Evolutionary conservation across 129 eudicot species (phyloP).

Genomic region (Flaveria robusta): DNA sequence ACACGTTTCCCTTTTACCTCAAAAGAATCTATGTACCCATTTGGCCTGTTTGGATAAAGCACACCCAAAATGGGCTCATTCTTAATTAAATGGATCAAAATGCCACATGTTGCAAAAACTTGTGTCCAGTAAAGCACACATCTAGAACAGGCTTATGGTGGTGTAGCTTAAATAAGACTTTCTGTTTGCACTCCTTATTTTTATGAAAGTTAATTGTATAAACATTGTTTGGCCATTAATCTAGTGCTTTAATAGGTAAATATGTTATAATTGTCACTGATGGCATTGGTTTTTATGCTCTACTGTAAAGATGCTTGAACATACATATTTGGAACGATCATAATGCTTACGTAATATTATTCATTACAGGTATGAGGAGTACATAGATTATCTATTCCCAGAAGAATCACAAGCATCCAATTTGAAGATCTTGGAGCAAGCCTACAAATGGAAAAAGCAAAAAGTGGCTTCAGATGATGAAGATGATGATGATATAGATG

Average conservation of each 20-base stretch:
- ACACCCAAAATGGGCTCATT: neutral
- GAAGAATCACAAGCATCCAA: constrained; percentile 75
- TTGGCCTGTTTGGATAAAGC: neutral
- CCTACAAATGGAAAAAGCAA: constrained; percentile 85
- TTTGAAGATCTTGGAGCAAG: constrained; percentile 74
- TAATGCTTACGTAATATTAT: neutral
- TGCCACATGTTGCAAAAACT: neutral
- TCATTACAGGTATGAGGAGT: constrained; percentile 78
- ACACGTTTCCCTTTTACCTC: neutral
- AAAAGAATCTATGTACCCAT: neutral
- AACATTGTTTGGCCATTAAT: no score
- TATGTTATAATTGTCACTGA: no score
- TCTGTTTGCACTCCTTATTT: no score
- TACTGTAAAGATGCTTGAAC: neutral
- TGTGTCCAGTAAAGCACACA: no score
- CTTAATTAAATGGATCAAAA: neutral
- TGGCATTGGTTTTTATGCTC: no score
- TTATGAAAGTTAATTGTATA: no score
- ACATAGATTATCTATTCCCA: constrained; percentile 87
- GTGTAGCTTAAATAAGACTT: no score
- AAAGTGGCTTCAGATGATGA: constrained; percentile 41
- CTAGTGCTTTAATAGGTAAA: no score
- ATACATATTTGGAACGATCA: neutral
- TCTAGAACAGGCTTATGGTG: no score
- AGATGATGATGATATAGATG: constrained; percentile 21